Evolutionary conservation across 2,329 filamentous ascomycete species (phyloP), one percentile per base, ranked within the genome.

Genomic region (Drechslerella stenobrocha): DNA sequence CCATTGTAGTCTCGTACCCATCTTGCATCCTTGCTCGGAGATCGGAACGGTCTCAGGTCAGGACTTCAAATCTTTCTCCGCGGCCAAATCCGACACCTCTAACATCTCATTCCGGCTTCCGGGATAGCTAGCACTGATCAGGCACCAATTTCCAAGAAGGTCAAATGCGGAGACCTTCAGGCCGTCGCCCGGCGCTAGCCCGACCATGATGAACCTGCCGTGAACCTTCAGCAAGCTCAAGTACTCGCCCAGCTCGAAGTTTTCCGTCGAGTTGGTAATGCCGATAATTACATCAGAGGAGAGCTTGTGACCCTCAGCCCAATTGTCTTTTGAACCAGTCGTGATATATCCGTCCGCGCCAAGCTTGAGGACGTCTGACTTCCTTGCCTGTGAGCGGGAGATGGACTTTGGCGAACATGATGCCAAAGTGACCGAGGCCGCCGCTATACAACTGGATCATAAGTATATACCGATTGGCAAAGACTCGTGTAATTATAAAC

Each of bases 231-330:
- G 82, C 73, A 90, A 82, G 69, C 82, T 83, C 73, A 95, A 83
- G 79, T 93, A 95, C 70, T 86, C 81, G 52, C 78, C 77, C 28
- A 89, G 78, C 74, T 89, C 83, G 47, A 80, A 81, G 52, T 85
- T 82, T 73, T 84, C 80, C 52, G 83, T 86, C 32, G 82, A 84
- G 74, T 84, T 88, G 72, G 88, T 86, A 5, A 84, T 86, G 81
- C 87, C 89, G 79, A 90, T 76, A 75, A 90, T 87, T 72, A 90
- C 81, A 78, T 90, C 88, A 73, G 90, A 89, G 0, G 82, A 84
- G 79, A 83, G 81, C 73, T 78, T 74, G 75, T 85, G 82, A 5
- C 77, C 77, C 75, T 78, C 77, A 71, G 81, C 81, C 83, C 84
- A 86, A 74, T 79, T 78, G 74, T 80, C 77, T 74, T 84, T 82